These are phyloP conservation scores for Aspergillus neotritici DNA, from an alignment of 2,329 filamentous ascomycete genomes.

Conservation along the genomic window DNA sequence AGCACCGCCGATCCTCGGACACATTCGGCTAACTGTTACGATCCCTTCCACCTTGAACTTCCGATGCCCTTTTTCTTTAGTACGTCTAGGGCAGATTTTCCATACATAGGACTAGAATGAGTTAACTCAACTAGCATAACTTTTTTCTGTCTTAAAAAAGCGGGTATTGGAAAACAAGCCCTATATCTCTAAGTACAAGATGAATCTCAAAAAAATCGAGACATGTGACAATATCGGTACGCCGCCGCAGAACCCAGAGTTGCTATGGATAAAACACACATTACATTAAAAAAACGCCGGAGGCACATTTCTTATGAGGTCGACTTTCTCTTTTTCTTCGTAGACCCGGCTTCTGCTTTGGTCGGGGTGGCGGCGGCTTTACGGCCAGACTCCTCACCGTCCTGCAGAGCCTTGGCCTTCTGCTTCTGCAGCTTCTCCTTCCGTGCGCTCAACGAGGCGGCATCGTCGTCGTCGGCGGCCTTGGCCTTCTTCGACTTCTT, in stretches of 20 bases:
- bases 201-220: slow-evolving; percentile 19
- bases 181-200: slow-evolving; percentile 8
- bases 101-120: background rate
- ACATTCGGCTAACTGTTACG: slow-evolving; percentile 25
- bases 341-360: slow-evolving; percentile 11
- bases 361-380: slow-evolving; percentile 12
- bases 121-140: slow-evolving; percentile 4
- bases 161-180: slow-evolving; percentile 22
- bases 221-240: slow-evolving; percentile 28
- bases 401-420: slow-evolving; percentile 44
- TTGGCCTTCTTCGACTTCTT: slow-evolving; percentile 40
- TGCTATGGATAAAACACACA: slow-evolving; percentile 15
- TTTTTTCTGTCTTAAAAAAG: slow-evolving; percentile 17
- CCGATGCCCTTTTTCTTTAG: background rate
- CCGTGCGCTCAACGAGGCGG: slow-evolving; percentile 30
- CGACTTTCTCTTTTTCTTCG: slow-evolving; percentile 39
- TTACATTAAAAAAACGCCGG: slow-evolving; percentile 22
- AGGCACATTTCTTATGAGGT: slow-evolving; percentile 26
- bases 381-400: slow-evolving; percentile 34
- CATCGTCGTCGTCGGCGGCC: slow-evolving; percentile 35
- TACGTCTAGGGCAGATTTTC: background rate
- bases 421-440: slow-evolving; percentile 47
- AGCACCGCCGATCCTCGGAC: slow-evolving; percentile 31
- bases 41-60: no score
- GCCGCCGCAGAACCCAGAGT: slow-evolving; percentile 27